phyloP scores from a whole-genome alignment of 768 basidiomycete genomes.

The Psilocybe tampanensis region DNA sequence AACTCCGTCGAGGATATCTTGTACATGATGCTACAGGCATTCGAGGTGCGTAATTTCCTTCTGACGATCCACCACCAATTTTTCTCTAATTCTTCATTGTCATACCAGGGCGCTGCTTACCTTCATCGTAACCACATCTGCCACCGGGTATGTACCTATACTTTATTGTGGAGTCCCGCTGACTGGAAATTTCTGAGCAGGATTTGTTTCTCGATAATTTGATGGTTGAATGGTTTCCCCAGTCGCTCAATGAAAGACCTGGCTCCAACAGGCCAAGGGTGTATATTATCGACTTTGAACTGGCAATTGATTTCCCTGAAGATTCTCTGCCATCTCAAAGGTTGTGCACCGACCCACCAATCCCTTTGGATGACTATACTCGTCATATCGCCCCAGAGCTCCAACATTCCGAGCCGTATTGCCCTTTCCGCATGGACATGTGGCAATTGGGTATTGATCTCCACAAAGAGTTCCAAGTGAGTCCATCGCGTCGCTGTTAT shows the following conservation, averaged over 20 bases:
- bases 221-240: conserved; percentile 11
- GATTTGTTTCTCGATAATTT: conserved; percentile 11
- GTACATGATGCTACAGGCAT: conserved; percentile 9
- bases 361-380: not conserved
- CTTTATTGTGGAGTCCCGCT: no score
- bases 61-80: no score
- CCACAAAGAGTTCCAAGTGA: not conserved
- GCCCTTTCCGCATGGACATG: conserved; percentile 14
- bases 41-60: conserved; percentile 5
- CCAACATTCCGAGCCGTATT: not conserved
- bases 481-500: not conserved
- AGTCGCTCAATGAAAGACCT: not conserved
- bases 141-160: conserved; percentile 2
- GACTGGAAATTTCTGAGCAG: not conserved
- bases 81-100: not conserved
- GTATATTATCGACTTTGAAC: conserved; percentile 16
- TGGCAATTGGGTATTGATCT: conserved; percentile 14
- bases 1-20: conserved; percentile 10
- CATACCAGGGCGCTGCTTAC: conserved; percentile 4
- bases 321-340: not conserved
- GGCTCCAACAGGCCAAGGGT: conserved; percentile 6
- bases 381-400: conserved; percentile 5
- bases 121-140: conserved; percentile 8
- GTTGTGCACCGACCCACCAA: not conserved
- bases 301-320: conserved; percentile 11